Conservation (phyloP, 331 rosid species). For the Pyracantha coccinea region DNA sequence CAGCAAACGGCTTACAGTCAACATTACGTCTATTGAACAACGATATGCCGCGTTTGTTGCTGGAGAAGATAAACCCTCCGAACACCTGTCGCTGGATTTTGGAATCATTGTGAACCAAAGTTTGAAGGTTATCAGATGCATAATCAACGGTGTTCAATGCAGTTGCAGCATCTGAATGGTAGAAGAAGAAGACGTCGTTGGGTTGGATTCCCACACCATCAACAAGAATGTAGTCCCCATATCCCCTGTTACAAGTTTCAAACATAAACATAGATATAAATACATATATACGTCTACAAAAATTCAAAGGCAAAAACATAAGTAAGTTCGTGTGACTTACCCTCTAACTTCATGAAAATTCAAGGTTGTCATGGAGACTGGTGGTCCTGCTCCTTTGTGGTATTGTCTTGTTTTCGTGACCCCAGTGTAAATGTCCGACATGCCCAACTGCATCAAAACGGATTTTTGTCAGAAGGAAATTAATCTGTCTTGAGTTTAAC, state of each 20-base stretch:
- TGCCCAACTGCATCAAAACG: slow-evolving; percentile 31
- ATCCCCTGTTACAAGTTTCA: slow-evolving; percentile 1
- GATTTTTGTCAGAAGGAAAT: not conserved
- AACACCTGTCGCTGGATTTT: not conserved
- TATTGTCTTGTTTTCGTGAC: slow-evolving; percentile 38
- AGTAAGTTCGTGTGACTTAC: slow-evolving; percentile 14
- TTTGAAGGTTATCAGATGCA: not conserved
- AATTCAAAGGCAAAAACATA: not conserved
- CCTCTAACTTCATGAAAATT: slow-evolving; percentile 45
- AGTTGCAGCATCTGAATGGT: slow-evolving; percentile 7
- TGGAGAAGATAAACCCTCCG: slow-evolving; percentile 18
- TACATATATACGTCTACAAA: not conserved
- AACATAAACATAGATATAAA: not conserved
- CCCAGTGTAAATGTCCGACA: slow-evolving; percentile 49
- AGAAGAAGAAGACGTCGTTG: slow-evolving; percentile 10
- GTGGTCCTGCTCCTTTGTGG: slow-evolving; percentile 25
- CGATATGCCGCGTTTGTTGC: not conserved
- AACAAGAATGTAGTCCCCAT: not conserved
- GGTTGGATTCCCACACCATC: slow-evolving; percentile 4
- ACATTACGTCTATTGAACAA: not conserved
- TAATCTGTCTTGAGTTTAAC: not conserved
- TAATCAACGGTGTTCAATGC: not conserved
- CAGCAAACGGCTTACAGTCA: not conserved
- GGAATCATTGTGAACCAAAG: not conserved
- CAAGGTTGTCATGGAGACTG: slow-evolving; percentile 27